Conservation (phyloP, 306 rosid species). For the Ochetophila trinervis region DNA sequence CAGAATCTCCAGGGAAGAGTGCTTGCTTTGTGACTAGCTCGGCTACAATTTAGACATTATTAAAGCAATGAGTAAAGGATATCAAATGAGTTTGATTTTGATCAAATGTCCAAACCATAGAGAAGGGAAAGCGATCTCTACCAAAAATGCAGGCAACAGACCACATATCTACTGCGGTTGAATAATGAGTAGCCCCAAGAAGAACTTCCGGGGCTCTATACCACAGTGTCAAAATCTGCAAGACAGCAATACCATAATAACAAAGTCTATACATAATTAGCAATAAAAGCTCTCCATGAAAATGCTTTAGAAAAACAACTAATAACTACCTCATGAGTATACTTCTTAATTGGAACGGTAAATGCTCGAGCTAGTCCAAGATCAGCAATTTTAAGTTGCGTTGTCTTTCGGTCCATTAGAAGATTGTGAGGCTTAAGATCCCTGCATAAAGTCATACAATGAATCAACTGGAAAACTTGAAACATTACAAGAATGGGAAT, state of each 20-base stretch:
- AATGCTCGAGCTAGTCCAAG: constrained; percentile 93
- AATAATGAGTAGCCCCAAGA: constrained; percentile 92
- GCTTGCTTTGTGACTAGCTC: constrained; percentile 89
- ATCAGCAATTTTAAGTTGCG: constrained; percentile 88
- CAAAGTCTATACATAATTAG: not conserved
- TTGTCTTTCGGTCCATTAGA: constrained; percentile 77
- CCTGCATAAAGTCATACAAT: constrained; percentile 27
- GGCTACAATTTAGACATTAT: constrained; percentile 33
- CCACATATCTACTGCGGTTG: constrained; percentile 95
- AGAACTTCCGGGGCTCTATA: constrained; percentile 98
- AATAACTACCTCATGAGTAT: constrained; percentile 81
- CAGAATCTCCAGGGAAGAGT: constrained; percentile 91
- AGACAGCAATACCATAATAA: not conserved
- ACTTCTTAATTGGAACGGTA: constrained; percentile 88
- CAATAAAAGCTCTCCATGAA: not conserved
- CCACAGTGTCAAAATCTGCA: constrained; percentile 87
- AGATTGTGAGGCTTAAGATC: constrained; percentile 97
- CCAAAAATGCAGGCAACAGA: constrained; percentile 96
- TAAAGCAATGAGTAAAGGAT: not conserved
- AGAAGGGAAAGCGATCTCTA: constrained; percentile 12
- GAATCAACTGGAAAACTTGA: not conserved
- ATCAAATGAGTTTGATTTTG: not conserved
- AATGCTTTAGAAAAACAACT: not conserved
- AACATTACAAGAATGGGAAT: not conserved
- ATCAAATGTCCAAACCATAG: not conserved